A percentile compares a stretch with the other conserved stretches of the same genome.
These are phyloP conservation scores for Rusavskia elegans DNA, from an alignment of 495 filamentous ascomycete genomes.

Conservation along the genomic window DNA sequence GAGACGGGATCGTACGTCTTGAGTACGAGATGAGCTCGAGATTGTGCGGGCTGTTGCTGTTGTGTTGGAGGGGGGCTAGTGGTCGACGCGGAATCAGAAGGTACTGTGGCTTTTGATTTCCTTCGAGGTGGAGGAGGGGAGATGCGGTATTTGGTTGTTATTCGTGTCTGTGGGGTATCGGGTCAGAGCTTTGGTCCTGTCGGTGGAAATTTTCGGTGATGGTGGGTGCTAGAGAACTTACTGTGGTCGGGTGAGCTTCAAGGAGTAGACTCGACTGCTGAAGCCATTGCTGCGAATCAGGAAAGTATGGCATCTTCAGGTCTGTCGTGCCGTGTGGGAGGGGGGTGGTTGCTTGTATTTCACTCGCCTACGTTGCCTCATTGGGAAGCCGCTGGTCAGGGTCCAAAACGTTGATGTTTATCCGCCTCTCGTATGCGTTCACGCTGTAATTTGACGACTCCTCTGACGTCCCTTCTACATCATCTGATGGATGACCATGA, in stretches of 20 bases:
- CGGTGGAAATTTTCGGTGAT: conserved; percentile 1
- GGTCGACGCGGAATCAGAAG: conserved; percentile 3
- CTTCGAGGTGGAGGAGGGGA: conserved; percentile 20
- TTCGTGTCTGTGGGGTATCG: conserved; percentile 42
- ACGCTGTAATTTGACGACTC: no score
- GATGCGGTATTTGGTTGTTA: conserved; percentile 76
- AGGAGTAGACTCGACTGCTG: conserved; percentile 46
- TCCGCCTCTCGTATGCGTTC: no score
- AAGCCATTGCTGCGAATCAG: conserved; percentile 44
- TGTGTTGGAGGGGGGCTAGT: conserved; percentile 10
- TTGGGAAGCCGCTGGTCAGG: no score
- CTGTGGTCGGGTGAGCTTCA: conserved; percentile 46
- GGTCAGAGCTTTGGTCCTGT: conserved; percentile 3
- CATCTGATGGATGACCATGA: no score
- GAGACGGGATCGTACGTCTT: conserved; percentile 81
- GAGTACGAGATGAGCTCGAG: conserved; percentile 53
- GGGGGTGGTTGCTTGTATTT: no score
- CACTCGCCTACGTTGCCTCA: no score
- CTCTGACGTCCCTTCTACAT: not conserved
- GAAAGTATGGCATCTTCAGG: conserved; percentile 39
- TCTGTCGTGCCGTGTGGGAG: no score
- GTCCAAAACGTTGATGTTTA: no score
- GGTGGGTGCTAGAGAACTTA: conserved; percentile 19
- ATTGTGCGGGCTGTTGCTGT: conserved; percentile 16
- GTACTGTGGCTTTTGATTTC: conserved; percentile 12